Evolutionary conservation across 306 rosid genomes (phyloP).

Genomic region (Lupinus albus): DNA sequence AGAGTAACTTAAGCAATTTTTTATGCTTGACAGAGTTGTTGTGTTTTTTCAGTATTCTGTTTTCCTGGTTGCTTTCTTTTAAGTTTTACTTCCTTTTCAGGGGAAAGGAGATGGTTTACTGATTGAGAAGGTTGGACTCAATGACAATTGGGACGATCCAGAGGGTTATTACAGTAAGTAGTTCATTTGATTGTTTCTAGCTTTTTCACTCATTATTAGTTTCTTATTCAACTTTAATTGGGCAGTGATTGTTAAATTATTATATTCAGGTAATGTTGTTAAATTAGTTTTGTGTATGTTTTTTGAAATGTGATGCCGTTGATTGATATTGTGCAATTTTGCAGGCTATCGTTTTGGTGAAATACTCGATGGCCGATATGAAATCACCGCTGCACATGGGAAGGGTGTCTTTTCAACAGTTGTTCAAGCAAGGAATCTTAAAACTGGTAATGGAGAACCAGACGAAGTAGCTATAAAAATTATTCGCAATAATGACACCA

Average conservation of each 20-base stretch:
- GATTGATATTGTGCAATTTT: slow-evolving; percentile 29
- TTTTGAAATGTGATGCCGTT: background rate
- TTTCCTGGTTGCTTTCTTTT: background rate
- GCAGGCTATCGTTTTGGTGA: slow-evolving; percentile 92
- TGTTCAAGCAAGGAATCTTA: slow-evolving; percentile 87
- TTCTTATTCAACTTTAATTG: background rate
- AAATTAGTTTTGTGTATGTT: background rate
- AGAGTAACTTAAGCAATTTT: background rate
- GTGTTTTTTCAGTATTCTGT: background rate
- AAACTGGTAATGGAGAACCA: slow-evolving; percentile 75
- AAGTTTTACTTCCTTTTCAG: slow-evolving; percentile 50
- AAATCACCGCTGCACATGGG: slow-evolving; percentile 92
- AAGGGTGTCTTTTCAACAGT: slow-evolving; percentile 97
- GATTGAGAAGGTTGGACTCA: slow-evolving; percentile 81
- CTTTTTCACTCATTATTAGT: background rate
- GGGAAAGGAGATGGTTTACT: slow-evolving; percentile 74
- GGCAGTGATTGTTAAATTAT: slow-evolving; percentile 15
- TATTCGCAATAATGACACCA: slow-evolving; percentile 95
- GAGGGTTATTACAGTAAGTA: slow-evolving; percentile 97
- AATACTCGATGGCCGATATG: slow-evolving; percentile 91
- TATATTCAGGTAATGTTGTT: background rate
- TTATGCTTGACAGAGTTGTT: slow-evolving; percentile 2
- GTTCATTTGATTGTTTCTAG: slow-evolving; percentile 21
- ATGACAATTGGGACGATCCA: slow-evolving; percentile 98
- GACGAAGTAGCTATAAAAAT: slow-evolving; percentile 96